These are phyloP conservation scores for Lentinula sp. DNA, from an alignment of 768 basidiomycete genomes.

Conservation along the genomic window DNA sequence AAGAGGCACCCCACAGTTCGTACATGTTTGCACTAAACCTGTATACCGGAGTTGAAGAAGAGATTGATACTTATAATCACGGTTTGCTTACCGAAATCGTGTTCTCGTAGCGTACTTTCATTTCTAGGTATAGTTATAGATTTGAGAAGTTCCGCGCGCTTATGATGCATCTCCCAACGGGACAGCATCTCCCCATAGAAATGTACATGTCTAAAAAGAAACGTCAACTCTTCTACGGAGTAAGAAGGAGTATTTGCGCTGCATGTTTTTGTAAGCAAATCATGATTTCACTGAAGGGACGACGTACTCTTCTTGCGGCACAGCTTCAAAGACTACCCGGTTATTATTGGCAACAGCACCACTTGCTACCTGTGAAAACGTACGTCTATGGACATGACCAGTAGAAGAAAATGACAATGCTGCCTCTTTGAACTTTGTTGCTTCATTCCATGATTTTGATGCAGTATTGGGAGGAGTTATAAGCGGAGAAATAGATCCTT, in stretches of 20 bases:
- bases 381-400: constrained; percentile 29
- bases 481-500: constrained; percentile 11
- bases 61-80: neutral
- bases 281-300: neutral
- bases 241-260: neutral
- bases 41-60: neutral
- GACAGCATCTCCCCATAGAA: constrained; percentile 72
- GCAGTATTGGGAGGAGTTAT: constrained; percentile 21
- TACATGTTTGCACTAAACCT: constrained; percentile 47
- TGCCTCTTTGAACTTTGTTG: constrained; percentile 22
- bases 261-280: neutral
- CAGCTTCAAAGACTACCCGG: constrained; percentile 26
- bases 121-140: constrained; percentile 28
- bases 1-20: constrained; percentile 30
- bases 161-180: constrained; percentile 65
- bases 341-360: constrained; percentile 23
- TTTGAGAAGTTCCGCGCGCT: constrained; percentile 71
- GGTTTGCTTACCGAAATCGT: constrained; percentile 1
- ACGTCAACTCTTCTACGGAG: neutral
- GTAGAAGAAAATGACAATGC: constrained; percentile 37
- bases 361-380: constrained; percentile 35
- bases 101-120: constrained; percentile 20
- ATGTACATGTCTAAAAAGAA: constrained; percentile 40
- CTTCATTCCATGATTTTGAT: constrained; percentile 57
- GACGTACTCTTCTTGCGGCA: constrained; percentile 9